Percentiles rank a stretch among this genome's conserved stretches.
These are phyloP conservation scores for Phytophthora capsici DNA, from an alignment of 352 stramenopile species.

Conservation along the genomic window DNA sequence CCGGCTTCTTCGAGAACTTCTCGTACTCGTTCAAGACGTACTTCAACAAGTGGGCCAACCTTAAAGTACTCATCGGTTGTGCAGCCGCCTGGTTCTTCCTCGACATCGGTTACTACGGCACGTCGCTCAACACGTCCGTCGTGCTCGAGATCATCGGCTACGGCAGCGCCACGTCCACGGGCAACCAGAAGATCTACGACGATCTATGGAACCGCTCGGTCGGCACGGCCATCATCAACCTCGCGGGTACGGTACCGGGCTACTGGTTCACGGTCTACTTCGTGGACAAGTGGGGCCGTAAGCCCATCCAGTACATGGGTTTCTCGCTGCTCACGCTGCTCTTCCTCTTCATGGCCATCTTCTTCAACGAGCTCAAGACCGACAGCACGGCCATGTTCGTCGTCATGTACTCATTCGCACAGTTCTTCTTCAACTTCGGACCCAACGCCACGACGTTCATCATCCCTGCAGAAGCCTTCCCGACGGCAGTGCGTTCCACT, in stretches of 20 bases:
- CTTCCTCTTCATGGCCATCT: conserved; percentile 59
- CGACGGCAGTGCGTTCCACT: conserved; percentile 79
- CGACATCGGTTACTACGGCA: conserved; percentile 70
- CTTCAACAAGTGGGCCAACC: conserved; percentile 49
- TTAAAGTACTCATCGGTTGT: conserved; percentile 57
- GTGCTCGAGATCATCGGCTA: conserved; percentile 56
- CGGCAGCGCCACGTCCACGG: conserved; percentile 34
- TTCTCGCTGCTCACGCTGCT: conserved; percentile 52
- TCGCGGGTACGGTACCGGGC: conserved; percentile 56
- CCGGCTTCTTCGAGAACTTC: conserved; percentile 46
- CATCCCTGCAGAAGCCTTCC: conserved; percentile 85
- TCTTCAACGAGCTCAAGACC: conserved; percentile 49
- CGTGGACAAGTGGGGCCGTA: conserved; percentile 58
- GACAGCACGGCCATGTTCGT: conserved; percentile 47
- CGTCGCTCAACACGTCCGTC: conserved; percentile 54
- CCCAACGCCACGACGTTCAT: conserved; percentile 88
- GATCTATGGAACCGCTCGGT: conserved; percentile 52
- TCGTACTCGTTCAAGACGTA: conserved; percentile 41
- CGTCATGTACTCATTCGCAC: conserved; percentile 58
- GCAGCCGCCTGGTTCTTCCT: conserved; percentile 65
- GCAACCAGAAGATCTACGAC: conserved; percentile 59
- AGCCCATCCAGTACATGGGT: conserved; percentile 68
- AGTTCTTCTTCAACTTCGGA: conserved; percentile 77
- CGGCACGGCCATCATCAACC: conserved; percentile 53
- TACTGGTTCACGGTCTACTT: conserved; percentile 77